These are phyloP conservation scores for Penicillium pancosmium DNA, from an alignment of 495 filamentous ascomycete genomes.

Conservation along the genomic window DNA sequence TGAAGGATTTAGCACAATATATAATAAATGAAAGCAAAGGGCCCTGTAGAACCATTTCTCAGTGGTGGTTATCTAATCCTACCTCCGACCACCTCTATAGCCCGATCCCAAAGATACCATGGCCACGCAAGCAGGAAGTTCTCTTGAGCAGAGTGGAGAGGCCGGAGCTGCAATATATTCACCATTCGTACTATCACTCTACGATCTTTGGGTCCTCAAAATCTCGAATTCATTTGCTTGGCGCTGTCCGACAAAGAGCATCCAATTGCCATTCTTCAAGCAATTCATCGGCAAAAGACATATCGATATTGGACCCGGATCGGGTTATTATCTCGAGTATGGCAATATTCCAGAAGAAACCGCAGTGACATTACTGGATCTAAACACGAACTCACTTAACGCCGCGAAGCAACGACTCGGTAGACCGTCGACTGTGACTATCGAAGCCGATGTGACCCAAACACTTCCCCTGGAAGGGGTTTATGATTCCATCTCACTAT, in stretches of 20 bases:
- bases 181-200: constrained; percentile 26
- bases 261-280: constrained; percentile 41
- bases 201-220: constrained; percentile 37
- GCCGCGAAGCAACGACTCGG: not conserved
- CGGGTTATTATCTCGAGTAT: constrained; percentile 34
- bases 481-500: constrained; percentile 38
- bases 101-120: not conserved
- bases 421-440: not conserved
- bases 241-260: constrained; percentile 31
- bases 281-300: constrained; percentile 32
- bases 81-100: not conserved
- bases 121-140: not conserved
- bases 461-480: not conserved
- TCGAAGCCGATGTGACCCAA: constrained; percentile 8
- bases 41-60: no score
- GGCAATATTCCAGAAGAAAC: not conserved
- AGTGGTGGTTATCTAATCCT: no score
- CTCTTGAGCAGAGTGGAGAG: not conserved
- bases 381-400: not conserved
- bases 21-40: no score
- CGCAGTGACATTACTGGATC: constrained; percentile 7
- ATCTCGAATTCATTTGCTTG: constrained; percentile 35
- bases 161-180: constrained; percentile 9
- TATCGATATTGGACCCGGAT: constrained; percentile 44
- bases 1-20: no score